A percentile compares a stretch with the other conserved stretches of the same genome.
Evolutionary conservation across 2,329 filamentous ascomycete species (phyloP).

Genomic region (Xylariomycetidae sp.): DNA sequence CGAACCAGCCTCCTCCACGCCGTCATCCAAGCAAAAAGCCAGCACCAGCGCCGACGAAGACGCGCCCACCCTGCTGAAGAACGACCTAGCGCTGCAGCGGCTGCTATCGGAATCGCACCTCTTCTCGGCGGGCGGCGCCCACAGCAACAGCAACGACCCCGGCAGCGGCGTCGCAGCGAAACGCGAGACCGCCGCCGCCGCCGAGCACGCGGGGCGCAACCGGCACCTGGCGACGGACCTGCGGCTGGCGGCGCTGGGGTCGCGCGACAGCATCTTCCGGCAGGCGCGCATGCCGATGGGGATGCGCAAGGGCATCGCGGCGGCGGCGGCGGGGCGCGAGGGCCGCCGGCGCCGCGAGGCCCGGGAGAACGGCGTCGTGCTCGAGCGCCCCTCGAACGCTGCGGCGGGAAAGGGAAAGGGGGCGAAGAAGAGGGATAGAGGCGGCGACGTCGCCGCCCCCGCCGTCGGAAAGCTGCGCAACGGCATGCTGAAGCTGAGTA

Average conservation of each 20-base stretch:
- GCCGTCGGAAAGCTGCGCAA: slow-evolving; percentile 74
- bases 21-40: slow-evolving; percentile 6
- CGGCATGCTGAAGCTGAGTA: slow-evolving; percentile 67
- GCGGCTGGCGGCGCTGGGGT: slow-evolving; percentile 73
- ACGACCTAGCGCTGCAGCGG: slow-evolving; percentile 87
- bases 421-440: slow-evolving; percentile 34
- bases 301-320: slow-evolving; percentile 76
- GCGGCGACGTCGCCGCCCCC: slow-evolving; percentile 58
- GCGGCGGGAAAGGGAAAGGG: slow-evolving; percentile 25
- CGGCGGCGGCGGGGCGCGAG: slow-evolving; percentile 61
- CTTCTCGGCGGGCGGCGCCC: slow-evolving; percentile 33
- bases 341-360: slow-evolving; percentile 70
- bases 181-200: slow-evolving; percentile 23
- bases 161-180: slow-evolving; percentile 25
- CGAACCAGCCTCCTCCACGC: slow-evolving; percentile 19
- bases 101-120: slow-evolving; percentile 69
- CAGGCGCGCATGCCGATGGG: slow-evolving; percentile 87
- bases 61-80: slow-evolving; percentile 67
- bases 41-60: slow-evolving; percentile 43
- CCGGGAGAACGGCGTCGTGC: slow-evolving; percentile 80
- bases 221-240: slow-evolving; percentile 79
- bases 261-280: slow-evolving; percentile 65
- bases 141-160: slow-evolving; percentile 17
- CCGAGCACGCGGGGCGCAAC: slow-evolving; percentile 54
- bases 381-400: slow-evolving; percentile 51